Percentiles rank a stretch among this genome's conserved stretches.
phyloP scores from a whole-genome alignment of 352 stramenopile genomes.

The Pythium phragmitis region DNA sequence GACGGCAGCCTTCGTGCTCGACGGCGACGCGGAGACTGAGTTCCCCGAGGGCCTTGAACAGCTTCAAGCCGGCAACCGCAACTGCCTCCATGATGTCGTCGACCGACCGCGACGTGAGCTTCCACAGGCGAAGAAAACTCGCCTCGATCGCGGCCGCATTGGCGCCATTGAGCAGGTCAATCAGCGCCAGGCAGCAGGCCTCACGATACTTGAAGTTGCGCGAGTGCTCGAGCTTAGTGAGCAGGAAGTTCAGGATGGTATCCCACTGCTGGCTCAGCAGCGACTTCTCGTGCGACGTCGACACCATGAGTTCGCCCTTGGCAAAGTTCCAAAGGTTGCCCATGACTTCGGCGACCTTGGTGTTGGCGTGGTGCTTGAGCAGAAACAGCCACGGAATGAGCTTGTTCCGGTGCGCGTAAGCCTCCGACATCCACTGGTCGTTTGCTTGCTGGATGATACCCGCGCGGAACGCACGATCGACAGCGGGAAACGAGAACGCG shows the following conservation, averaged over 20 bases:
- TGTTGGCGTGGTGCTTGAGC: slow-evolving; percentile 74
- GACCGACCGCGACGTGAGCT: slow-evolving; percentile 59
- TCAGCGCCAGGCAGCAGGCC: slow-evolving; percentile 56
- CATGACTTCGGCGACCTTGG: slow-evolving; percentile 66
- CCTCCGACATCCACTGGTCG: slow-evolving; percentile 53
- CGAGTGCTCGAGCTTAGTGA: slow-evolving; percentile 56
- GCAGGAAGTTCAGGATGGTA: slow-evolving; percentile 53
- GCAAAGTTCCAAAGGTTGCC: slow-evolving; percentile 66
- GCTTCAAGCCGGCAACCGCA: slow-evolving; percentile 58
- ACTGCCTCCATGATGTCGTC: slow-evolving; percentile 81
- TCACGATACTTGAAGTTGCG: slow-evolving; percentile 85
- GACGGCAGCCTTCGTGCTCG: slow-evolving; percentile 45
- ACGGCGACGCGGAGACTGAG: slow-evolving; percentile 65
- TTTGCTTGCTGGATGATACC: slow-evolving; percentile 55
- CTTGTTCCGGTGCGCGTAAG: slow-evolving; percentile 50
- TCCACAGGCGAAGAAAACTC: slow-evolving; percentile 67
- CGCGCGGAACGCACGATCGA: slow-evolving; percentile 45
- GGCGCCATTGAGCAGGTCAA: slow-evolving; percentile 64
- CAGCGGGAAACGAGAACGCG: slow-evolving; percentile 46
- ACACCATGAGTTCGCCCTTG: slow-evolving; percentile 34
- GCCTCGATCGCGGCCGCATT: slow-evolving; percentile 42
- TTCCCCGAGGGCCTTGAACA: slow-evolving; percentile 73
- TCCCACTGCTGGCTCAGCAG: slow-evolving; percentile 54
- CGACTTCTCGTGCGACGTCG: slow-evolving; percentile 43
- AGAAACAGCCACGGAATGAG: slow-evolving; percentile 75